Conservation (phyloP, 495 filamentous ascomycete species). For the Acidomyces sp. region DNA sequence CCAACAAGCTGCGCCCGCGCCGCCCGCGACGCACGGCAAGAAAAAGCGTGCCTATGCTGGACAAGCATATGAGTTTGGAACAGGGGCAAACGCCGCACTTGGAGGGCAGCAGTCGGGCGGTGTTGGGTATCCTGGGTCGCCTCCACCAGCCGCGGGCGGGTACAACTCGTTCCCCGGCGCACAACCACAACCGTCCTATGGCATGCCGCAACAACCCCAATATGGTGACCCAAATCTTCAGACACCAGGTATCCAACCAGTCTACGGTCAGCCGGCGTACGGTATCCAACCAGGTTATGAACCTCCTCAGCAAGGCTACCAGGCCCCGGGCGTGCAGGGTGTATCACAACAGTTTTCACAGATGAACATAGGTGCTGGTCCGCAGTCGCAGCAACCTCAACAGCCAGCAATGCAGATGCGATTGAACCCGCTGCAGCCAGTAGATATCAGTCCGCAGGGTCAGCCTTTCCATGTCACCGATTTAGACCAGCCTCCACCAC, state of each 20-base stretch:
- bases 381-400: slow-evolving; percentile 30
- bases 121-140: slow-evolving; percentile 9
- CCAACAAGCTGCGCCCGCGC: slow-evolving; percentile 4
- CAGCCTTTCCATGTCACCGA: slow-evolving; percentile 91
- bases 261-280: slow-evolving; percentile 29
- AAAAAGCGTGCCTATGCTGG: slow-evolving; percentile 92
- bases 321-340: slow-evolving; percentile 47
- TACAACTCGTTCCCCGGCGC: slow-evolving; percentile 17
- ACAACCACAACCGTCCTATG: slow-evolving; percentile 22
- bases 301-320: slow-evolving; percentile 53
- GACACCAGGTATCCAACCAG: slow-evolving; percentile 8
- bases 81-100: slow-evolving; percentile 70
- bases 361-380: slow-evolving; percentile 53
- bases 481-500: slow-evolving; percentile 81
- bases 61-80: slow-evolving; percentile 84
- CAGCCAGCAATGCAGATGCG: slow-evolving; percentile 40
- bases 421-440: slow-evolving; percentile 82
- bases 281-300: slow-evolving; percentile 49
- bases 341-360: slow-evolving; percentile 74
- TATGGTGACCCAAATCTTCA: slow-evolving; percentile 18
- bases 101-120: slow-evolving; percentile 40
- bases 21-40: slow-evolving; percentile 37
- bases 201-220: slow-evolving; percentile 20
- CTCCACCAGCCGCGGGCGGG: slow-evolving; percentile 14
- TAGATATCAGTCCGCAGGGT: slow-evolving; percentile 58